Conservation (phyloP, 495 filamentous ascomycete species). For the Penicillium riverlandense region DNA sequence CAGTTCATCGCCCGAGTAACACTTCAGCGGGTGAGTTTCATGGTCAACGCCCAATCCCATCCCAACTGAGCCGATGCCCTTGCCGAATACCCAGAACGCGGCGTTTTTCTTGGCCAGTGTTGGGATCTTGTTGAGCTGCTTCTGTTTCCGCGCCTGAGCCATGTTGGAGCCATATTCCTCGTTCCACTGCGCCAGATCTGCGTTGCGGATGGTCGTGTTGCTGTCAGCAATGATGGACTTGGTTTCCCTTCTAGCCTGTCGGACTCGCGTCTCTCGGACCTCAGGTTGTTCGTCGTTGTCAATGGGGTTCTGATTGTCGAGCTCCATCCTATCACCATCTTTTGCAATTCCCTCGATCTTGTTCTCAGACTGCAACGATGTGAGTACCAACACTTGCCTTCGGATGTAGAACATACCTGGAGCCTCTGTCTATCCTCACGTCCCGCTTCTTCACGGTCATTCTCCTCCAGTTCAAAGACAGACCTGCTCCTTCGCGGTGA, state of each 20-base stretch:
- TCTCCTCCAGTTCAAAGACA: too few species aligned
- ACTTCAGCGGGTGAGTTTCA: slow-evolving; percentile 36
- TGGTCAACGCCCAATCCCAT: slow-evolving; percentile 32
- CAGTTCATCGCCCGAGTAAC: slow-evolving; percentile 50
- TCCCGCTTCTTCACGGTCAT: too few species aligned
- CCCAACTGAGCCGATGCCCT: slow-evolving; percentile 53
- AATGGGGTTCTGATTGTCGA: slow-evolving; percentile 12
- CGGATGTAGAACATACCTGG: too few species aligned
- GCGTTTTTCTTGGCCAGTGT: slow-evolving; percentile 50
- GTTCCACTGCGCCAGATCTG: slow-evolving; percentile 51
- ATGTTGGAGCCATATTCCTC: slow-evolving; percentile 51
- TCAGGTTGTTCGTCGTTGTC: background rate
- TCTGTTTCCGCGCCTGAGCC: slow-evolving; percentile 36
- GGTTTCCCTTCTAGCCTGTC: slow-evolving; percentile 22
- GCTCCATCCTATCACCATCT: slow-evolving; percentile 11
- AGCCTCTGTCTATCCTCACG: too few species aligned
- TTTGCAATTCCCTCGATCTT: background rate
- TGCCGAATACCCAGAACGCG: slow-evolving; percentile 42
- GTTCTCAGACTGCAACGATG: too few species aligned
- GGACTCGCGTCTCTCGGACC: background rate
- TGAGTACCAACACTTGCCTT: too few species aligned
- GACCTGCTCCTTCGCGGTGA: slow-evolving; percentile 9
- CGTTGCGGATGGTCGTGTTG: slow-evolving; percentile 37
- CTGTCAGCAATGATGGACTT: slow-evolving; percentile 22
- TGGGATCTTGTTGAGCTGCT: slow-evolving; percentile 28